Conservation (phyloP, 371 early-diverging fungal species). For the Rhizomucor pusillus region DNA sequence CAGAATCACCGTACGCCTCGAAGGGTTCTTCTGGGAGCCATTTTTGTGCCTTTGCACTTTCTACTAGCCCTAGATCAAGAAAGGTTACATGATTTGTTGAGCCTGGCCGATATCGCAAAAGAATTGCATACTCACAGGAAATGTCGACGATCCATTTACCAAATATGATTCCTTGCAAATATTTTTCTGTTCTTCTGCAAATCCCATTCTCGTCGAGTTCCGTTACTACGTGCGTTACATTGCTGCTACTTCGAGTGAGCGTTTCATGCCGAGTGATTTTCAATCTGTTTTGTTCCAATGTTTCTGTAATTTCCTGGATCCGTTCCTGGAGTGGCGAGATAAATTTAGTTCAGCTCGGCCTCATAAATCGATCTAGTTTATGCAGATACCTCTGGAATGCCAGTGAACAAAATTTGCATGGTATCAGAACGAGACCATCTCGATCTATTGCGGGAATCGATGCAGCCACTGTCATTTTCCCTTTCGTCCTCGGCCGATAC, state of each 20-base stretch:
- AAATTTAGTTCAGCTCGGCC: neutral
- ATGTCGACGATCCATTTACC: constrained; percentile 42
- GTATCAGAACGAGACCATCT: neutral
- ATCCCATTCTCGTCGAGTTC: constrained; percentile 24
- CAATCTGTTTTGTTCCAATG: neutral
- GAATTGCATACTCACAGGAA: constrained; percentile 24
- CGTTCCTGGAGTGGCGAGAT: neutral
- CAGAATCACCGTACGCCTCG: constrained; percentile 35
- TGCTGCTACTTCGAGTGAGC: constrained; percentile 16
- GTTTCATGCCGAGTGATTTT: neutral
- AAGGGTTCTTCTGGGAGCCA: constrained; percentile 33
- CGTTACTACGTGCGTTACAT: constrained; percentile 33
- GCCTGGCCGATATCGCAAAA: too few species aligned
- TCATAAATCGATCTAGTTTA: neutral
- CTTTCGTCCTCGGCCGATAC: neutral
- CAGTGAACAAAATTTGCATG: constrained; percentile 10
- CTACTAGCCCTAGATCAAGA: constrained; percentile 27
- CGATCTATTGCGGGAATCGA: neutral
- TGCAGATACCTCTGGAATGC: constrained; percentile 5
- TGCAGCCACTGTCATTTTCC: neutral
- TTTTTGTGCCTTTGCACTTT: constrained; percentile 22
- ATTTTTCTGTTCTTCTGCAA: constrained; percentile 36
- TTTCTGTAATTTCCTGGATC: neutral
- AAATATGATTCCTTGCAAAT: constrained; percentile 26
- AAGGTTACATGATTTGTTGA: too few species aligned